A percentile compares a stretch with the other conserved stretches of the same genome.
phyloP scores from a whole-genome alignment of 202 grass and related monocot species.

The Dendrocalamus latiflorus region DNA sequence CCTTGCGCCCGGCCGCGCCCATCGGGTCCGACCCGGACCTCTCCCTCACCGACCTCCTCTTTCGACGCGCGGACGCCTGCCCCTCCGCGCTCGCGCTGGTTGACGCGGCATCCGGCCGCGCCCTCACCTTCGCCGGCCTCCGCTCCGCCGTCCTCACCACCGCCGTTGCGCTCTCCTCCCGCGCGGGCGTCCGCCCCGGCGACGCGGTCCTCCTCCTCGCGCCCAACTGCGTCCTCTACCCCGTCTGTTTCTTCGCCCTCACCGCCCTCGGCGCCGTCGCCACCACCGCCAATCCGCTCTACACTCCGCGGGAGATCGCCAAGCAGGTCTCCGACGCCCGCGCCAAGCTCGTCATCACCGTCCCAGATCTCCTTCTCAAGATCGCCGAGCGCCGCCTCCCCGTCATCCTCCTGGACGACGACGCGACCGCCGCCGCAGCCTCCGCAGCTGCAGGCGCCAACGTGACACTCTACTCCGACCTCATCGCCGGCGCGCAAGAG shows the following conservation, averaged over 20 bases:
- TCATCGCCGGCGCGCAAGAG: conserved; percentile 35
- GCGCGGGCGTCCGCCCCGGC: conserved; percentile 40
- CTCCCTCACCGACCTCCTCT: conserved; percentile 54
- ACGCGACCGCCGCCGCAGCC: not conserved
- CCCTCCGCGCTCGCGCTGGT: no score
- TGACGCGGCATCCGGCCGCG: conserved; percentile 32
- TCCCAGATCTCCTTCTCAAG: conserved; percentile 42
- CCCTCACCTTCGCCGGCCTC: conserved; percentile 55
- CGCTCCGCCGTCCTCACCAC: conserved; percentile 41
- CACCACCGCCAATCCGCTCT: conserved; percentile 53
- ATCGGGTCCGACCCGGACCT: conserved; percentile 47
- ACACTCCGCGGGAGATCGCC: conserved; percentile 55
- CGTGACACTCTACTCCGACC: conserved; percentile 52
- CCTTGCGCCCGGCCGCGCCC: conserved; percentile 30
- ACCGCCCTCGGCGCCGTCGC: conserved; percentile 51
- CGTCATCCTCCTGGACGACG: conserved; percentile 31
- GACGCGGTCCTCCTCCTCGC: conserved; percentile 69
- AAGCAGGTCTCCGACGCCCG: conserved; percentile 49
- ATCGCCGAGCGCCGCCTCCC: conserved; percentile 24
- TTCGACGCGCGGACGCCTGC: conserved; percentile 41
- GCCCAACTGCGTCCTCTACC: conserved; percentile 75
- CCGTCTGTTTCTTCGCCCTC: conserved; percentile 66
- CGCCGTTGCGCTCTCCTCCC: conserved; percentile 47
- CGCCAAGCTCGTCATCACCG: conserved; percentile 40
- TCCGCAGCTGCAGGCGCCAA: not conserved